Evolutionary conservation across 768 basidiomycete species (phyloP).

Genomic region (Gymnopilus dilepis): DNA sequence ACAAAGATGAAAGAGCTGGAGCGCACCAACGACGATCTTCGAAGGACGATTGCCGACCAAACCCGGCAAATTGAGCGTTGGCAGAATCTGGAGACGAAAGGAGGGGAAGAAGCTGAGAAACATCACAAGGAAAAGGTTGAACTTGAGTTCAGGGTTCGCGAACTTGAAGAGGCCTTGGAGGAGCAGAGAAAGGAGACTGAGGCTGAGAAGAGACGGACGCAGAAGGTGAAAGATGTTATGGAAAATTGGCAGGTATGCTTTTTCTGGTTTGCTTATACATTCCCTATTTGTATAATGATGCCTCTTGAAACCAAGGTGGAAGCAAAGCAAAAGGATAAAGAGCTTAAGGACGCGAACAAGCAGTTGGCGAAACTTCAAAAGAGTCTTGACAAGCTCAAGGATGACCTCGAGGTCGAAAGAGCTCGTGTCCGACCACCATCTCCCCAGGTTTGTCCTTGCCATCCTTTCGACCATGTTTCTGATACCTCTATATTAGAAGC

Average conservation of each 20-base stretch:
- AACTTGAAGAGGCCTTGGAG: conserved; percentile 45
- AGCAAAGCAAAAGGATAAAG: conserved; percentile 40
- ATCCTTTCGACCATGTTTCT: not conserved
- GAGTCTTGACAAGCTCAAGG: conserved; percentile 49
- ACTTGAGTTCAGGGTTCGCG: conserved; percentile 58
- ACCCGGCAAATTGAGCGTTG: conserved; percentile 71
- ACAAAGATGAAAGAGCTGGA: conserved; percentile 59
- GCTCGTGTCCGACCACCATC: conserved; percentile 37
- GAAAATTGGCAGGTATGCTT: conserved; percentile 51
- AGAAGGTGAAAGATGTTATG: conserved; percentile 45
- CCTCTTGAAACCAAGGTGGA: conserved; percentile 38
- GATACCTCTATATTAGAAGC: conserved; percentile 15
- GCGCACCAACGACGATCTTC: conserved; percentile 59
- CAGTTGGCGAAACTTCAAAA: conserved; percentile 45
- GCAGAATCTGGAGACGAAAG: conserved; percentile 69
- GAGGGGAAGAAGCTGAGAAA: conserved; percentile 60
- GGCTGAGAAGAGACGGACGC: conserved; percentile 26
- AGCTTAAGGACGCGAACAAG: conserved; percentile 39
- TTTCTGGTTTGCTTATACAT: not conserved
- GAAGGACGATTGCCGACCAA: conserved; percentile 58
- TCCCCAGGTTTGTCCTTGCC: conserved; percentile 19
- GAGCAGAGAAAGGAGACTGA: conserved; percentile 47
- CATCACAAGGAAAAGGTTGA: conserved; percentile 59
- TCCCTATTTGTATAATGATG: not conserved
- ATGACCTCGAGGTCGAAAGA: conserved; percentile 46